phyloP scores from a whole-genome alignment of 192 early-diverging fungal genomes.

The Rhizophagus prolifer region DNA sequence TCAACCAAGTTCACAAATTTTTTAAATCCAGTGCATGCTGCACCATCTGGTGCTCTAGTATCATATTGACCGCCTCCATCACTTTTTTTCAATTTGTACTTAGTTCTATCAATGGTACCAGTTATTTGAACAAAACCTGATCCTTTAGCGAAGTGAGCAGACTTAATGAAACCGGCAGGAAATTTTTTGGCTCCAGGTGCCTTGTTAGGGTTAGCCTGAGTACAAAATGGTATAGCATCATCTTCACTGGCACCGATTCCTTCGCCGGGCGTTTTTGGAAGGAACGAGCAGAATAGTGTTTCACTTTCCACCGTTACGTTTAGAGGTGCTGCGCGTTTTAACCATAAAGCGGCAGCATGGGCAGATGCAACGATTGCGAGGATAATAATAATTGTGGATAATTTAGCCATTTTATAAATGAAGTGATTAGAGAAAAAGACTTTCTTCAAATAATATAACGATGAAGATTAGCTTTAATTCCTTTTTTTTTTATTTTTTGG shows the following conservation, averaged over 20 bases:
- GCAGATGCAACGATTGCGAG: neutral
- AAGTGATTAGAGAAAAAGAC: too few relatives aligned
- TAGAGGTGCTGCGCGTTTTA: too few relatives aligned
- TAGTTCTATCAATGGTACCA: conserved; percentile 44
- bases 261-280: conserved; percentile 19
- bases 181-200: conserved; percentile 43
- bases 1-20: conserved; percentile 51
- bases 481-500: too few relatives aligned
- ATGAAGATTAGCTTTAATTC: too few relatives aligned
- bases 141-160: conserved; percentile 40
- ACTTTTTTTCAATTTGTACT: conserved; percentile 29
- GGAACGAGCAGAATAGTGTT: neutral
- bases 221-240: conserved; percentile 45
- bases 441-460: too few relatives aligned
- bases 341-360: neutral
- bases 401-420: neutral
- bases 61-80: conserved; percentile 58
- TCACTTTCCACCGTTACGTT: neutral
- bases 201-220: conserved; percentile 5
- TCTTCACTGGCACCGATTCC: conserved; percentile 29
- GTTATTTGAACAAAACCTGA: conserved; percentile 52
- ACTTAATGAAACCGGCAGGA: conserved; percentile 47
- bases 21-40: conserved; percentile 40
- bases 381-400: neutral
- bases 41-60: conserved; percentile 39